phyloP scores from a whole-genome alignment of 2,329 filamentous ascomycete genomes.

The Nigrospora sphaerica region DNA sequence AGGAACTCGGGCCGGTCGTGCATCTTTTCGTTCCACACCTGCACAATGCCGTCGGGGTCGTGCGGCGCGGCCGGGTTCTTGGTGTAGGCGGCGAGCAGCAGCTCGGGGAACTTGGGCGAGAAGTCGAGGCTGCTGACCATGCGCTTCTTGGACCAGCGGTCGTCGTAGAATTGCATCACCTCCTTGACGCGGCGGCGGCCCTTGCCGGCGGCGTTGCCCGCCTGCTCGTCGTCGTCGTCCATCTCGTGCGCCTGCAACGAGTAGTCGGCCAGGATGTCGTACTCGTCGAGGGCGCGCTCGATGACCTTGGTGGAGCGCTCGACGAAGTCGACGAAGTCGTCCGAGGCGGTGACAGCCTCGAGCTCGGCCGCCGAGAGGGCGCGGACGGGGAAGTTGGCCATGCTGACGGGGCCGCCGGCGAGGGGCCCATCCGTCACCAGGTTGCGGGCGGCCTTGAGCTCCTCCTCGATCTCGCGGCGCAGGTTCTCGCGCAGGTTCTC shows the following conservation, averaged over 20 bases:
- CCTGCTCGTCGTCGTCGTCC: slow-evolving; percentile 77
- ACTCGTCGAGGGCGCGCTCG: slow-evolving; percentile 90
- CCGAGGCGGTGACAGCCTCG: slow-evolving; percentile 80
- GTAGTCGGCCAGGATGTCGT: slow-evolving; percentile 94
- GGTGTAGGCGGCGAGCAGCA: slow-evolving; percentile 90
- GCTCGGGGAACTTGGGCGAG: slow-evolving; percentile 89
- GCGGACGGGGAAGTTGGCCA: slow-evolving; percentile 66
- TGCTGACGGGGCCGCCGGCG: slow-evolving; percentile 31
- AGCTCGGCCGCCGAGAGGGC: slow-evolving; percentile 79
- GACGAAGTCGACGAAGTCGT: slow-evolving; percentile 91
- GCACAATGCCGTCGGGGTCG: slow-evolving; percentile 86
- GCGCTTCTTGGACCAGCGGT: slow-evolving; percentile 92
- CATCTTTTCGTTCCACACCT: slow-evolving; percentile 95
- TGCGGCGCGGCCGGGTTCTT: slow-evolving; percentile 94
- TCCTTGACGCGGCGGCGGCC: slow-evolving; percentile 75
- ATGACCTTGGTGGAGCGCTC: slow-evolving; percentile 96
- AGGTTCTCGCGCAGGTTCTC: slow-evolving; percentile 64
- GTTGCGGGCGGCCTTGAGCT: slow-evolving; percentile 67
- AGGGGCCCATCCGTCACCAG: slow-evolving; percentile 44
- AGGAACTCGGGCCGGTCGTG: slow-evolving; percentile 93
- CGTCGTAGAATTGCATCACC: slow-evolving; percentile 87
- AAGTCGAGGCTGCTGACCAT: slow-evolving; percentile 96
- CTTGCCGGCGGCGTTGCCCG: slow-evolving; percentile 61
- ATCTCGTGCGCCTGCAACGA: slow-evolving; percentile 69
- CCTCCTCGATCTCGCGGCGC: slow-evolving; percentile 85